Conservation (phyloP, 83 land plant genomes). For the Thuja plicata region DNA sequence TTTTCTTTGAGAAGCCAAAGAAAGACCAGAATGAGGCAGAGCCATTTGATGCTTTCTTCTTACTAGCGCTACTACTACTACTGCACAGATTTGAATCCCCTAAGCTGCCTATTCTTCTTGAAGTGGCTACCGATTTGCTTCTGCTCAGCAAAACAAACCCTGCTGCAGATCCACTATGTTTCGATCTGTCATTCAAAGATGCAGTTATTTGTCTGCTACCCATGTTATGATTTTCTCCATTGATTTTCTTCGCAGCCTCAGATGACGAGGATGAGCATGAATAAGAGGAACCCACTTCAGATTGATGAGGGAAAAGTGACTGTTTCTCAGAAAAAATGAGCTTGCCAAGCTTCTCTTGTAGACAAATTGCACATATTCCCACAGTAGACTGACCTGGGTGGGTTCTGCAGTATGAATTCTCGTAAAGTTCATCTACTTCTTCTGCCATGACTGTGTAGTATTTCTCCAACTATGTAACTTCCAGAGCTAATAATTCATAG, state of each 20-base stretch:
- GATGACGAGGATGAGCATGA: constrained; percentile 33
- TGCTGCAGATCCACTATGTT: background rate
- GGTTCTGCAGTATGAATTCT: background rate
- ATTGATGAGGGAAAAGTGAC: background rate
- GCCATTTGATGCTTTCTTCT: constrained; percentile 13
- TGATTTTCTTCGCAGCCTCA: constrained; percentile 13
- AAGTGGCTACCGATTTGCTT: constrained; percentile 47
- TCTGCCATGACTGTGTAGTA: background rate
- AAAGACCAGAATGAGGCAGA: constrained; percentile 48
- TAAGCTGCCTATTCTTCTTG: constrained; percentile 9
- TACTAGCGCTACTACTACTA: constrained; percentile 15
- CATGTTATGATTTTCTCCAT: background rate
- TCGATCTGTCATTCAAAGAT: constrained; percentile 5
- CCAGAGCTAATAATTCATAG: background rate
- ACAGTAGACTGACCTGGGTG: constrained; percentile 30
- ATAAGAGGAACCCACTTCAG: constrained; percentile 16
- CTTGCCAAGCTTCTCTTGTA: constrained; percentile 68
- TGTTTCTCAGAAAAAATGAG: constrained; percentile 58
- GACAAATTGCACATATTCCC: constrained; percentile 63
- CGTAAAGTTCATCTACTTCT: background rate
- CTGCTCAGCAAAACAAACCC: constrained; percentile 25
- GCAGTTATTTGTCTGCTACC: background rate
- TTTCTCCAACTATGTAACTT: background rate
- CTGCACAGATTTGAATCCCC: constrained; percentile 18
- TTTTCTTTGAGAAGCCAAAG: constrained; percentile 24